phyloP scores from a whole-genome alignment of 2,329 filamentous ascomycete genomes.

The Hypoxylon sp. region DNA sequence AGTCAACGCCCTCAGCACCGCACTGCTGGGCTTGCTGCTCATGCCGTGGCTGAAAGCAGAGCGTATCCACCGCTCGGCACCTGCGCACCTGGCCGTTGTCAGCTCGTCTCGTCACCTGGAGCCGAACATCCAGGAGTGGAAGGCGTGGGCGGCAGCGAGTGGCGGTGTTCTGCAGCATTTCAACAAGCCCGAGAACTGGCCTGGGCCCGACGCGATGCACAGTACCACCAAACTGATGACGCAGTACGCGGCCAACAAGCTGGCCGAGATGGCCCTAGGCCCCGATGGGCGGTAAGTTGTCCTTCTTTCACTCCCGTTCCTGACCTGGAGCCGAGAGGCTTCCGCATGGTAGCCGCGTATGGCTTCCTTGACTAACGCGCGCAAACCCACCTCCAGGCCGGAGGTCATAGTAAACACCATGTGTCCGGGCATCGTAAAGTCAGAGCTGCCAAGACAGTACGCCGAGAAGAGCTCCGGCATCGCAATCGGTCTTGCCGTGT shows the following conservation, averaged over 20 bases:
- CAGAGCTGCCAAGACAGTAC: constrained; percentile 32
- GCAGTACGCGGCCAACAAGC: constrained; percentile 37
- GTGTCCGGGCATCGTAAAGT: constrained; percentile 40
- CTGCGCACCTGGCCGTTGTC: constrained; percentile 40
- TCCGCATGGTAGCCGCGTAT: too few relatives aligned
- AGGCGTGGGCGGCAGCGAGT: constrained; percentile 25
- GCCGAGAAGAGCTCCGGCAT: constrained; percentile 11
- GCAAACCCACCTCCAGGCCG: constrained; percentile 23
- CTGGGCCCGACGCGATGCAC: constrained; percentile 37
- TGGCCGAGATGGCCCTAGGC: constrained; percentile 34
- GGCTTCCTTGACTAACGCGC: background rate
- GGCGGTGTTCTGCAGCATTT: constrained; percentile 37
- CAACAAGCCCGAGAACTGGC: constrained; percentile 41
- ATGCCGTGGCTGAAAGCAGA: constrained; percentile 53
- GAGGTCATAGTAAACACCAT: constrained; percentile 43
- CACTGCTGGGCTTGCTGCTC: constrained; percentile 61
- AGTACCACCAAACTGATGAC: constrained; percentile 40
- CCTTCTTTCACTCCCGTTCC: background rate
- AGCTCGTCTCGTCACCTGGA: constrained; percentile 36
- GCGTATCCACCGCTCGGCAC: constrained; percentile 32
- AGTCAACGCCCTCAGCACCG: constrained; percentile 65
- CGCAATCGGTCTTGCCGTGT: constrained; percentile 18
- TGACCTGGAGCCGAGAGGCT: background rate
- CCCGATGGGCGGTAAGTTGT: constrained; percentile 34
- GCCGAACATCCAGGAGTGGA: constrained; percentile 35